Conservation (phyloP, 129 eudicot species). For the Flaveria sonorensis region DNA sequence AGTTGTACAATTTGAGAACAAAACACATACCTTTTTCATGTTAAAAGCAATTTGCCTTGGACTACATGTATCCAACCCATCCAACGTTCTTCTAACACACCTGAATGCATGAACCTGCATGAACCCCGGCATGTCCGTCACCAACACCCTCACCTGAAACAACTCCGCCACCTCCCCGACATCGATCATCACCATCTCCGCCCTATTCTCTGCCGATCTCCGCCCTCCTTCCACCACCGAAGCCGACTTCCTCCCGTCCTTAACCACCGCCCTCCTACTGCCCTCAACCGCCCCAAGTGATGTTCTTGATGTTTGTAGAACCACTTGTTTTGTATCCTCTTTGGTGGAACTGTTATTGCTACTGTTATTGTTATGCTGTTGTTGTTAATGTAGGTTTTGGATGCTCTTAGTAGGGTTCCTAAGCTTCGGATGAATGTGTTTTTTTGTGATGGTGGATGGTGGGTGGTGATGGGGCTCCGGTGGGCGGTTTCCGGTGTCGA, state of each 20-base stretch:
- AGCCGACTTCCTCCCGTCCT: slow-evolving; percentile 6
- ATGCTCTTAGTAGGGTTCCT: slow-evolving; percentile 42
- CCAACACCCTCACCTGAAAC: slow-evolving; percentile 64
- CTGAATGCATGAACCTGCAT: slow-evolving; percentile 89
- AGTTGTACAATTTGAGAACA: neutral
- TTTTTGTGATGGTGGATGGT: slow-evolving; percentile 33
- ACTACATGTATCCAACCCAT: slow-evolving; percentile 65
- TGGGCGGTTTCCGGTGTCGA: slow-evolving; percentile 48
- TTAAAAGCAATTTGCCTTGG: slow-evolving; percentile 59
- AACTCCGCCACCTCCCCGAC: slow-evolving; percentile 44
- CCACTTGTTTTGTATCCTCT: slow-evolving; percentile 39
- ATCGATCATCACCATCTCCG: slow-evolving; percentile 46
- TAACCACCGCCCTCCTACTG: neutral
- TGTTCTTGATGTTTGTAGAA: slow-evolving; percentile 37
- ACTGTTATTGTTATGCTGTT: neutral
- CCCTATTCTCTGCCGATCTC: slow-evolving; percentile 53
- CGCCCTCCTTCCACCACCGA: slow-evolving; percentile 27
- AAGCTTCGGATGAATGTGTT: slow-evolving; percentile 32
- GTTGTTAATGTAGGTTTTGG: slow-evolving; percentile 46
- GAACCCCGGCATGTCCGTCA: slow-evolving; percentile 85
- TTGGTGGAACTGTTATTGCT: neutral
- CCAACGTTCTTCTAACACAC: slow-evolving; percentile 65
- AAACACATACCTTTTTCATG: slow-evolving; percentile 66
- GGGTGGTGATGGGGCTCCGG: slow-evolving; percentile 33
- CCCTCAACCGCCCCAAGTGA: slow-evolving; percentile 27